phyloP scores from a whole-genome alignment of 2,329 filamentous ascomycete species.

The Orbilia oligospora region DNA sequence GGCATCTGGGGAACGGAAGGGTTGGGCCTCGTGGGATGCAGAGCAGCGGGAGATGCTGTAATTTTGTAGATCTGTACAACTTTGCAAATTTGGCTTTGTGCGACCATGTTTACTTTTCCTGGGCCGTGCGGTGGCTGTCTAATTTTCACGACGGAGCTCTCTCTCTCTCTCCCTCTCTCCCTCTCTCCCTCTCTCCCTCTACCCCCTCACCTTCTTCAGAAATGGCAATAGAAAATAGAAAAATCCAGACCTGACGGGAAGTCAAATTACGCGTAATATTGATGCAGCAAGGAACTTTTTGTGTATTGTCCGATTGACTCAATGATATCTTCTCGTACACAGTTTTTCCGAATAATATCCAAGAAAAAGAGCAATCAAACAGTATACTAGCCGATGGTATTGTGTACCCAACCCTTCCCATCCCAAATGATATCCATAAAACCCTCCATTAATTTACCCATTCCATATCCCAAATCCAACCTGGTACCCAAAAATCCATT shows the following conservation, averaged over 20 bases:
- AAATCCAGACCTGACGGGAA: background rate
- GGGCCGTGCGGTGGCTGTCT: background rate
- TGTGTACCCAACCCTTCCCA: conserved; percentile 20
- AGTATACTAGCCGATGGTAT: conserved; percentile 13
- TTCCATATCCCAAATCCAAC: conserved; percentile 8
- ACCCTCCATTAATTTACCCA: conserved; percentile 9
- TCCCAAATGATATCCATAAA: conserved; percentile 26
- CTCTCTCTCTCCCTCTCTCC: background rate
- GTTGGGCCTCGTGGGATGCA: conserved; percentile 48
- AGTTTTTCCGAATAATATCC: conserved; percentile 42
- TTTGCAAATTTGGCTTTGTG: background rate
- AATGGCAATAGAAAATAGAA: background rate
- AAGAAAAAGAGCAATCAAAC: conserved; percentile 31
- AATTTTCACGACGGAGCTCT: conserved; percentile 4
- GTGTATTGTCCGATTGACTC: conserved; percentile 30
- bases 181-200: background rate
- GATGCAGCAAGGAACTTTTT: conserved; percentile 18
- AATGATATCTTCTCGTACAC: conserved; percentile 30
- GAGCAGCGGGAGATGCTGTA: conserved; percentile 35
- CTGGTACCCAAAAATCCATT: conserved; percentile 8
- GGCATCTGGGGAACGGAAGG: conserved; percentile 29
- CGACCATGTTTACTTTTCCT: conserved; percentile 12
- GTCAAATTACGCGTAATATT: background rate
- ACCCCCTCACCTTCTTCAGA: background rate
- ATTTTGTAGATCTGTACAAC: conserved; percentile 1